Conservation (phyloP, 176 grass and related monocot genomes). For the Pontederia crassipes region DNA sequence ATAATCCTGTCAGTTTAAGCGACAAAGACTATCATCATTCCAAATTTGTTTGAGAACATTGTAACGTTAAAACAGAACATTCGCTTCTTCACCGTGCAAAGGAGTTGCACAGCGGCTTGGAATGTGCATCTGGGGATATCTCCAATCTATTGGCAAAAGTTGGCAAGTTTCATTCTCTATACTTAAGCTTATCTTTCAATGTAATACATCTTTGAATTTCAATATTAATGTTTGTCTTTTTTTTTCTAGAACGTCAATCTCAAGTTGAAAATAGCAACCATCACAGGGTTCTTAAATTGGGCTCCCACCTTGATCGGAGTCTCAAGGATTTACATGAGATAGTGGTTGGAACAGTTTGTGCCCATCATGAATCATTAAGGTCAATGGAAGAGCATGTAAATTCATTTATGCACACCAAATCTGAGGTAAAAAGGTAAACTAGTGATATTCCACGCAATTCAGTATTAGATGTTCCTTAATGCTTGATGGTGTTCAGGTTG, state of each 20-base stretch:
- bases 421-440: constrained; percentile 33
- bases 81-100: constrained; percentile 54
- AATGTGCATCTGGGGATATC: constrained; percentile 51
- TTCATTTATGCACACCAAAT: constrained; percentile 55
- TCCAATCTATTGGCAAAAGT: constrained; percentile 43
- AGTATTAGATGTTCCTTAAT: constrained; percentile 8
- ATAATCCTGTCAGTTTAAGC: neutral
- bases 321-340: constrained; percentile 43
- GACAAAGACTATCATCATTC: neutral
- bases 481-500: constrained; percentile 36
- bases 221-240: neutral
- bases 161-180: constrained; percentile 31
- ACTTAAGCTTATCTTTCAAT: neutral
- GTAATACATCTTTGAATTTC: neutral
- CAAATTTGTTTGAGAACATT: neutral
- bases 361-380: constrained; percentile 44
- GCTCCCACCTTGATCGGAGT: constrained; percentile 41
- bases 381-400: constrained; percentile 47
- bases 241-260: constrained; percentile 45
- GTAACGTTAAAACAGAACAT: constrained; percentile 31
- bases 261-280: constrained; percentile 52
- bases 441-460: neutral
- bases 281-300: constrained; percentile 44
- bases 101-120: constrained; percentile 32
- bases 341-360: constrained; percentile 45